Percentiles rank a stretch among this genome's conserved stretches.
Evolutionary conservation across 768 basidiomycete genomes (phyloP).

Genomic region (Hemileccinum rubropunctum): DNA sequence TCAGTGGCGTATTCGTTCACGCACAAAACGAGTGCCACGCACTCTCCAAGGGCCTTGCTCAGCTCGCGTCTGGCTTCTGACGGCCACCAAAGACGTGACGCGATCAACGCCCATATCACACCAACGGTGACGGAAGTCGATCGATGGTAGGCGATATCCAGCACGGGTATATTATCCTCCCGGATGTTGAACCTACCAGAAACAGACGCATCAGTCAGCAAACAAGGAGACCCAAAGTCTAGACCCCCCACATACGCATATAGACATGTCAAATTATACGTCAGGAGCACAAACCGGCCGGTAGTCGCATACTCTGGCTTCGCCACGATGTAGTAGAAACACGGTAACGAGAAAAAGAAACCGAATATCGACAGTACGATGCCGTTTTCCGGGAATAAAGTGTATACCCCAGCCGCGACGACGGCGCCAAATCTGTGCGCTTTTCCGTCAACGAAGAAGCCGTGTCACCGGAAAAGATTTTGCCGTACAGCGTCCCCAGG

Average conservation of each 20-base stretch:
- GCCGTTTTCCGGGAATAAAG: slow-evolving; percentile 73
- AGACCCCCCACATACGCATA: slow-evolving; percentile 45
- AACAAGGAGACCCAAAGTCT: background rate
- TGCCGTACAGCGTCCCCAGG: slow-evolving; percentile 75
- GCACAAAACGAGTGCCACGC: slow-evolving; percentile 24
- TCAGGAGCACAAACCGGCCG: slow-evolving; percentile 77
- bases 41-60: slow-evolving; percentile 85
- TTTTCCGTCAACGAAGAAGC: slow-evolving; percentile 8
- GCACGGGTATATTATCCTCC: slow-evolving; percentile 56
- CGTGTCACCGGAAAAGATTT: background rate
- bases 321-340: slow-evolving; percentile 86
- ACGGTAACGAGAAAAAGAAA: slow-evolving; percentile 87
- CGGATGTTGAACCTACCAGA: slow-evolving; percentile 73
- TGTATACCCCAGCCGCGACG: slow-evolving; percentile 70
- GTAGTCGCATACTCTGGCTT: slow-evolving; percentile 74
- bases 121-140: slow-evolving; percentile 80
- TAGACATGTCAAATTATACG: slow-evolving; percentile 86
- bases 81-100: slow-evolving; percentile 95
- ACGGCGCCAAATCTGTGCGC: slow-evolving; percentile 66
- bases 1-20: background rate
- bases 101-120: slow-evolving; percentile 84
- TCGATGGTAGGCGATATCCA: slow-evolving; percentile 73
- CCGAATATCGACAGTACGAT: slow-evolving; percentile 78
- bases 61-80: slow-evolving; percentile 89
- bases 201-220: background rate